Conservation (phyloP, 164 flowering plant genomes). For the Piper betle region DNA sequence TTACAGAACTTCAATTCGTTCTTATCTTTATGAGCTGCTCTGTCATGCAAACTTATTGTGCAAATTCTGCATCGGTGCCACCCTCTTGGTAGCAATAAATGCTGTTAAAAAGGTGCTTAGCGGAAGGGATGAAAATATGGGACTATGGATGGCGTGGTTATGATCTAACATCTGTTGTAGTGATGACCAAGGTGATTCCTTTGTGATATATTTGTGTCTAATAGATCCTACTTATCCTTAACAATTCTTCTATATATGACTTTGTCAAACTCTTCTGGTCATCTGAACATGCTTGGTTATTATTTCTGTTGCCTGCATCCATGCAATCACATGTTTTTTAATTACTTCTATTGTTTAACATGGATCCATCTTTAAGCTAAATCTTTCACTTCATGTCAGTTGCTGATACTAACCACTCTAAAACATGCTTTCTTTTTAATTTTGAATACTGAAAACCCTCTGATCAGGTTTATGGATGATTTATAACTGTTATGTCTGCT, state of each 20-base stretch:
- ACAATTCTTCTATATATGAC: no score
- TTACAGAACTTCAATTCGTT: neutral
- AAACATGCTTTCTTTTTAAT: no score
- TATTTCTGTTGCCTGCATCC: no score
- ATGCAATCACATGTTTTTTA: no score
- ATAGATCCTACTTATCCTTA: no score
- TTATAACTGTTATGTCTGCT: no score
- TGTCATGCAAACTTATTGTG: neutral
- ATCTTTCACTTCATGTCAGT: no score
- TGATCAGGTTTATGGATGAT: no score
- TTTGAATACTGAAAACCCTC: no score
- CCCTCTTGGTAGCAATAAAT: constrained; percentile 86
- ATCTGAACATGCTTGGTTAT: neutral
- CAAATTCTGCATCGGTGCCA: constrained; percentile 52
- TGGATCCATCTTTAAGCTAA: no score
- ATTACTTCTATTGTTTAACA: no score
- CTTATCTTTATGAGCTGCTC: neutral
- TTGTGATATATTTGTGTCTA: neutral
- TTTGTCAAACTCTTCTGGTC: neutral
- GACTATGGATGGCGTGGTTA: constrained; percentile 99
- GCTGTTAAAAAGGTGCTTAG: constrained; percentile 96
- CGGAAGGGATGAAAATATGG: constrained; percentile 87
- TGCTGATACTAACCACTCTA: no score
- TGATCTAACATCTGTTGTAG: constrained; percentile 98
- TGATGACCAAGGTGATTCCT: constrained; percentile 84